Evolutionary conservation across 2,329 filamentous ascomycete genomes (phyloP).

Genomic region (Albifimbria verrucaria): DNA sequence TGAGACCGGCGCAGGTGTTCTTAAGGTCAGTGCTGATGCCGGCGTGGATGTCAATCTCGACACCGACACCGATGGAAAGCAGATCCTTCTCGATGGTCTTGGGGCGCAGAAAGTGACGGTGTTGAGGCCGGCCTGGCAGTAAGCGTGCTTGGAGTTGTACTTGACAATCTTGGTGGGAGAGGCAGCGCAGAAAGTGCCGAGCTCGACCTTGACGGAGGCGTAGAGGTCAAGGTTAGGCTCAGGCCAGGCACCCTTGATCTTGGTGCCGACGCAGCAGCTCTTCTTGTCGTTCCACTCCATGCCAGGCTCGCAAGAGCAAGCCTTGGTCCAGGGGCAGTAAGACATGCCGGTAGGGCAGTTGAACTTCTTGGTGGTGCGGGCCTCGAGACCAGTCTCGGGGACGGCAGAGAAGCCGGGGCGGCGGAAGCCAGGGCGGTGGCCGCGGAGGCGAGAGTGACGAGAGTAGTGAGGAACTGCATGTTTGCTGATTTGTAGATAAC

Average conservation of each 20-base stretch:
- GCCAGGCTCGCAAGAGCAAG: conserved; percentile 42
- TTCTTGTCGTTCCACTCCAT: conserved; percentile 31
- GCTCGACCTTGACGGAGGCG: conserved; percentile 20
- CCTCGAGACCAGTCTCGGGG: conserved; percentile 26
- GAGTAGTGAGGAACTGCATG: conserved; percentile 28
- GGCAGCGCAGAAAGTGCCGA: conserved; percentile 30
- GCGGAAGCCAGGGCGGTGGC: conserved; percentile 16
- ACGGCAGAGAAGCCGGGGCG: conserved; percentile 16
- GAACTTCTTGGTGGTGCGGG: conserved; percentile 19
- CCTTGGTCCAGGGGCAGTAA: conserved; percentile 34
- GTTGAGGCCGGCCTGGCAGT: conserved; percentile 30
- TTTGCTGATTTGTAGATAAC: conserved; percentile 3
- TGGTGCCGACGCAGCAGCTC: conserved; percentile 22
- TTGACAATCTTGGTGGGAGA: conserved; percentile 31
- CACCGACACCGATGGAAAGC: conserved; percentile 17
- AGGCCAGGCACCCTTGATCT: conserved; percentile 29
- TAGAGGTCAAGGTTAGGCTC: conserved; percentile 23
- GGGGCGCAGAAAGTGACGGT: conserved; percentile 32
- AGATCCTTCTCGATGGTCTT: conserved; percentile 22
- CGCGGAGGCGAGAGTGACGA: conserved; percentile 23
- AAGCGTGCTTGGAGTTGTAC: conserved; percentile 29
- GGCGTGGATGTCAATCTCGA: conserved; percentile 18
- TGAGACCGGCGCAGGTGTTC: conserved; percentile 26
- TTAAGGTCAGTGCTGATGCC: conserved; percentile 27
- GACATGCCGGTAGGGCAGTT: conserved; percentile 29